Evolutionary conservation across 2,329 filamentous ascomycete genomes (phyloP).

Genomic region (Nannizzia gypsea): DNA sequence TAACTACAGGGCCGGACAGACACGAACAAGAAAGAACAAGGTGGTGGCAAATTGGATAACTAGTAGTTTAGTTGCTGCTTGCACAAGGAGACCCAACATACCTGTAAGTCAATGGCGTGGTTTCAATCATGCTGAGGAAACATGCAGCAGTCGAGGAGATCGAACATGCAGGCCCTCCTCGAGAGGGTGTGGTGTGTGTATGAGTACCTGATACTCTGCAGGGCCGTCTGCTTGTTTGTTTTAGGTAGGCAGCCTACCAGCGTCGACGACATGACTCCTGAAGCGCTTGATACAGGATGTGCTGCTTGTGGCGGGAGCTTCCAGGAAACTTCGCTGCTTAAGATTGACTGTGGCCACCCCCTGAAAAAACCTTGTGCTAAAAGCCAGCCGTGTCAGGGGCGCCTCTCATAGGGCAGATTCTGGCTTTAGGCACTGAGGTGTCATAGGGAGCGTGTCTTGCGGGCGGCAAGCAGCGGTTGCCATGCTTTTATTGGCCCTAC

Average conservation of each 20-base stretch:
- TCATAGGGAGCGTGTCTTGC: too few relatives aligned
- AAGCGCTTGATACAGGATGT: background rate
- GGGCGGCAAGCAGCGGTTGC: background rate
- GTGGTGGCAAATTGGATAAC: background rate
- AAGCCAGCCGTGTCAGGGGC: background rate
- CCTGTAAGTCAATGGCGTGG: background rate
- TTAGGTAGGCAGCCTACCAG: too few relatives aligned
- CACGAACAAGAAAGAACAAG: background rate
- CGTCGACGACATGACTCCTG: background rate
- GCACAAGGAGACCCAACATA: background rate
- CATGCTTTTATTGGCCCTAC: background rate
- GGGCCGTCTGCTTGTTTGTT: too few relatives aligned
- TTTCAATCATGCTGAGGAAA: background rate
- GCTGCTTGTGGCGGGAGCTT: background rate
- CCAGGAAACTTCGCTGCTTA: background rate
- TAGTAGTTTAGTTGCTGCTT: background rate
- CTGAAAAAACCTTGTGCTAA: conserved; percentile 3
- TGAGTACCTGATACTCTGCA: too few relatives aligned
- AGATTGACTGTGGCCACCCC: background rate
- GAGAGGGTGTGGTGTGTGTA: too few relatives aligned
- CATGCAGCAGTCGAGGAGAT: too few relatives aligned
- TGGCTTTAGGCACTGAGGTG: background rate
- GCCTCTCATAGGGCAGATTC: background rate
- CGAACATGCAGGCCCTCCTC: too few relatives aligned
- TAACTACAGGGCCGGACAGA: too few relatives aligned